Evolutionary conservation across 2,329 filamentous ascomycete genomes (phyloP).

Genomic region (Talaromyces sp.): DNA sequence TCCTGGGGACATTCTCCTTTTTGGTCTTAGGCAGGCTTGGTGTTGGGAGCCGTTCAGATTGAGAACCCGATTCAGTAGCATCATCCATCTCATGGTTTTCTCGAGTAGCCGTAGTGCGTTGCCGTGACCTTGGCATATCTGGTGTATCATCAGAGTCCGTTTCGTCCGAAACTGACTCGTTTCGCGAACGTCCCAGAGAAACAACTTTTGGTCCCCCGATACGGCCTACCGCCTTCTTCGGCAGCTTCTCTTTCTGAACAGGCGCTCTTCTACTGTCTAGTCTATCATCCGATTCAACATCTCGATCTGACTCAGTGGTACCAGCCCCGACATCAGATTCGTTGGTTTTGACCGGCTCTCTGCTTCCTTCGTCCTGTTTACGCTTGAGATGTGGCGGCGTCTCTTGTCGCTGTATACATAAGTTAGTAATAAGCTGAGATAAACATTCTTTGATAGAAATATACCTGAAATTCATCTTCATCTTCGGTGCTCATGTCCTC

Average conservation of each 20-base stretch:
- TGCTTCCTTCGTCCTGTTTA: constrained; percentile 1
- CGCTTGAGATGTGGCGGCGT: constrained; percentile 29
- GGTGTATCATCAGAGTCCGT: constrained; percentile 14
- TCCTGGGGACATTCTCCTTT: not conserved
- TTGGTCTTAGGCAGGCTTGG: not conserved
- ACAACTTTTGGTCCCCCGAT: constrained; percentile 14
- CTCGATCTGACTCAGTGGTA: constrained; percentile 8
- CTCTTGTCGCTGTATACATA: constrained; percentile 29
- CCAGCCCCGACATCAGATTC: not conserved
- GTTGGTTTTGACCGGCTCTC: not conserved
- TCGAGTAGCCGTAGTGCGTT: not conserved
- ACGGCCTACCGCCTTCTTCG: constrained; percentile 16
- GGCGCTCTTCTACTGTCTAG: not conserved
- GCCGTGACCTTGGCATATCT: not conserved
- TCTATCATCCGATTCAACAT: not conserved
- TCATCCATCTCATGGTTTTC: not conserved
- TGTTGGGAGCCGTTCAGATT: not conserved
- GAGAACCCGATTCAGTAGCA: not conserved
- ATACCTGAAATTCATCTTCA: constrained; percentile 37
- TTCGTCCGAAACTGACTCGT: constrained; percentile 5
- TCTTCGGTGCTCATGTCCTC: constrained; percentile 24
- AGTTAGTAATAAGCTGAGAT: not conserved
- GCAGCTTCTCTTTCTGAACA: constrained; percentile 9
- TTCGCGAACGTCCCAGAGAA: not conserved
- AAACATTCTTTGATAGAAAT: constrained; percentile 1